These are phyloP conservation scores for Mycena latifolia DNA, from an alignment of 768 basidiomycete species.

Conservation along the genomic window DNA sequence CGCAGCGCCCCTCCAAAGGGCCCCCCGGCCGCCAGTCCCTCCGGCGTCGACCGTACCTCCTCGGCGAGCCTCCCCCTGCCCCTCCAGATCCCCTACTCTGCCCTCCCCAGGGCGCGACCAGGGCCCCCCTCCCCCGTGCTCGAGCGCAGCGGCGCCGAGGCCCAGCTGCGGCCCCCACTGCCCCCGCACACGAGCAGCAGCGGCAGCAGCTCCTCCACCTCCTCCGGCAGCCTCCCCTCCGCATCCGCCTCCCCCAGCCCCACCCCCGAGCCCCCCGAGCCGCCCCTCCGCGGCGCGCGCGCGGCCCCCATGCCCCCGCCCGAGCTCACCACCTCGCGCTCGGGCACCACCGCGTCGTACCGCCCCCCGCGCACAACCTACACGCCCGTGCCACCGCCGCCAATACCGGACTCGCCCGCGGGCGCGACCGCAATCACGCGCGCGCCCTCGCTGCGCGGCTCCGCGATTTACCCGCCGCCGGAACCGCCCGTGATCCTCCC, in stretches of 20 bases:
- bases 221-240: constrained; percentile 30
- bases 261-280: neutral
- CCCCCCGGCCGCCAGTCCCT: constrained; percentile 20
- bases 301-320: constrained; percentile 31
- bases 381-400: constrained; percentile 40
- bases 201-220: constrained; percentile 25
- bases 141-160: constrained; percentile 27
- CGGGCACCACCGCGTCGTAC: constrained; percentile 22
- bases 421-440: constrained; percentile 37
- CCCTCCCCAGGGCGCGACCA: constrained; percentile 48
- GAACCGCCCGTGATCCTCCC: constrained; percentile 71
- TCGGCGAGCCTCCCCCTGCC: constrained; percentile 64
- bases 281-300: constrained; percentile 12
- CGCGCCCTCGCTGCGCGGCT: constrained; percentile 35
- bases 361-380: constrained; percentile 40
- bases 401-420: constrained; percentile 27
- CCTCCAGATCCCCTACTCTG: constrained; percentile 60
- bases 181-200: neutral
- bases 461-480: constrained; percentile 53
- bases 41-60: constrained; percentile 55
- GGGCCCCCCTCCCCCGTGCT: constrained; percentile 20
- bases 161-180: constrained; percentile 22
- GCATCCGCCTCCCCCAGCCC: constrained; percentile 24
- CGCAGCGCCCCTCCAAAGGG: neutral
- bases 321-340: constrained; percentile 25